A percentile compares a stretch with the other conserved stretches of the same genome.
Conservation (phyloP, 306 rosid genomes). For the Parietaria judaica region DNA sequence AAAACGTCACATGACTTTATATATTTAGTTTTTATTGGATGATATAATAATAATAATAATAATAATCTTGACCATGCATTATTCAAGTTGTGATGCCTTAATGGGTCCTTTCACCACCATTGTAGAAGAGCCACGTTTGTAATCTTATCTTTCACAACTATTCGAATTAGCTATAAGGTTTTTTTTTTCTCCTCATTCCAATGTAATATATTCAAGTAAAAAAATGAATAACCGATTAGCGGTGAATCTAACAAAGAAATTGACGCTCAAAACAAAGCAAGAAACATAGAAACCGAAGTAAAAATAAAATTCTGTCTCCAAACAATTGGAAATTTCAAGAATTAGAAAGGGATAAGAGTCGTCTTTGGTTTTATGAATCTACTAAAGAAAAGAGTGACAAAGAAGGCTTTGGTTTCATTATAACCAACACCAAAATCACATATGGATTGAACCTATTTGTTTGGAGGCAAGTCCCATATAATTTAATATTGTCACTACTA, state of each 20-base stretch:
- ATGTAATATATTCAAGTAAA: too few relatives aligned
- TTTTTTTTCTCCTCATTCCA: background rate
- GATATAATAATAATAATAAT: too few relatives aligned
- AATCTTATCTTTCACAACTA: background rate
- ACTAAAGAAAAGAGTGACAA: background rate
- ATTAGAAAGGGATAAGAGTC: slow-evolving; percentile 10
- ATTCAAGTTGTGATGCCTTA: background rate
- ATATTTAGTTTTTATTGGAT: too few relatives aligned
- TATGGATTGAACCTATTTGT: background rate
- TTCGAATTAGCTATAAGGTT: background rate
- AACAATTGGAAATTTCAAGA: background rate
- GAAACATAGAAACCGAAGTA: too few relatives aligned
- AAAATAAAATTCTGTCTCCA: too few relatives aligned
- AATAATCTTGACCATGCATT: too few relatives aligned
- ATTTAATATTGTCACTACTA: slow-evolving; percentile 17
- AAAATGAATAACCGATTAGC: too few relatives aligned
- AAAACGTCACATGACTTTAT: too few relatives aligned
- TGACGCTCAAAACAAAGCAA: too few relatives aligned
- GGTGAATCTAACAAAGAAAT: too few relatives aligned
- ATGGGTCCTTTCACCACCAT: slow-evolving; percentile 3
- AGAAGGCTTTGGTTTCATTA: background rate
- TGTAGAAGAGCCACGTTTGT: slow-evolving; percentile 5
- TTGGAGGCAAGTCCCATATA: slow-evolving; percentile 9
- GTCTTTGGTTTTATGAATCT: slow-evolving; percentile 6
- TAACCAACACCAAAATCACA: slow-evolving; percentile 4